Percentiles rank a stretch among this genome's conserved stretches.
Evolutionary conservation across 2,329 filamentous ascomycete species (phyloP).

Genomic region (Diaporthe ilicicola): DNA sequence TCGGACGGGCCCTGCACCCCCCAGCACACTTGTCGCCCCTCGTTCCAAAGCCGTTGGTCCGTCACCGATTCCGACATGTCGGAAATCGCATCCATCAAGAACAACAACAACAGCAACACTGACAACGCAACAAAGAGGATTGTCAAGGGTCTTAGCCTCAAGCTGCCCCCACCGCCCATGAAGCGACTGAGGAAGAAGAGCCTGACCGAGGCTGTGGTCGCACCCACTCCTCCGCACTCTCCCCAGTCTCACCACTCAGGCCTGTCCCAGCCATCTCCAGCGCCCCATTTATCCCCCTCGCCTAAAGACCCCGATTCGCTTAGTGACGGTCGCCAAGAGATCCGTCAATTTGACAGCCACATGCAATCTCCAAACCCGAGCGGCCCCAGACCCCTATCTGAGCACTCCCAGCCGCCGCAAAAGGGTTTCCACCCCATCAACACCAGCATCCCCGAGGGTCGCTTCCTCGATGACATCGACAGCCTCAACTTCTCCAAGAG

Average conservation of each 20-base stretch:
- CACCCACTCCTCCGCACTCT: conserved; percentile 22
- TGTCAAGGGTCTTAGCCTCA: conserved; percentile 31
- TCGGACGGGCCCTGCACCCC: conserved; percentile 22
- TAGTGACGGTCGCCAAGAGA: conserved; percentile 25
- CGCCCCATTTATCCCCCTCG: conserved; percentile 25
- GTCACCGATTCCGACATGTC: conserved; percentile 30
- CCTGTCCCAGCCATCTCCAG: conserved; percentile 30
- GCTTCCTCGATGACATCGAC: conserved; percentile 64
- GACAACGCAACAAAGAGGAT: conserved; percentile 24
- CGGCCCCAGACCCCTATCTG: conserved; percentile 38
- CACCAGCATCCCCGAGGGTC: conserved; percentile 64
- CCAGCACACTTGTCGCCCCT: conserved; percentile 20
- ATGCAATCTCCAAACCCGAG: conserved; percentile 33
- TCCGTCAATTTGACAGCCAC: conserved; percentile 31
- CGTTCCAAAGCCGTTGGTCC: conserved; percentile 34
- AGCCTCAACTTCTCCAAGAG: conserved; percentile 69
- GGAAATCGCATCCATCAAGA: conserved; percentile 12
- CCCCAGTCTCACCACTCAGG: conserved; percentile 25
- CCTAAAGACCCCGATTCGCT: conserved; percentile 26
- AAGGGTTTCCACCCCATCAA: conserved; percentile 60
- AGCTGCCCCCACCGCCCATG: conserved; percentile 28
- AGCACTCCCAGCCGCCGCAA: conserved; percentile 39
- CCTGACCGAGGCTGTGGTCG: conserved; percentile 40
- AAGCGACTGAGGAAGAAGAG: conserved; percentile 32
- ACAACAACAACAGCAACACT: neutral